Evolutionary conservation across 495 filamentous ascomycete genomes (phyloP).

Genomic region (Pyronema domesticum): DNA sequence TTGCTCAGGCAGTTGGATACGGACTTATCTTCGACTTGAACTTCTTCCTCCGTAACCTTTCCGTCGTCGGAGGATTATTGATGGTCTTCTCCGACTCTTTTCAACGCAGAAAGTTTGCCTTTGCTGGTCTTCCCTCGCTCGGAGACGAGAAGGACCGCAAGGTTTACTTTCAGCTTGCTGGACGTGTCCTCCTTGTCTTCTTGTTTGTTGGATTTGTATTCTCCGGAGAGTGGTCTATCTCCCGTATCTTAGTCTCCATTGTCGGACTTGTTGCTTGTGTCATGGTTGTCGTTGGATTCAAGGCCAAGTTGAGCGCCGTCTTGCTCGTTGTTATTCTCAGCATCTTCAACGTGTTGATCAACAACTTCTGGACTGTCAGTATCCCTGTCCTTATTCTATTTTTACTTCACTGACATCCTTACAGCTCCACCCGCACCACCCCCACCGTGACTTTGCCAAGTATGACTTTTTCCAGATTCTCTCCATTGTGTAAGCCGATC

Average conservation of each 20-base stretch:
- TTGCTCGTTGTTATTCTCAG: slow-evolving; percentile 86
- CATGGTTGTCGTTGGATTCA: slow-evolving; percentile 98
- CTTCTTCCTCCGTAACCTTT: slow-evolving; percentile 98
- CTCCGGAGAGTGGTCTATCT: slow-evolving; percentile 77
- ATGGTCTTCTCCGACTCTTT: slow-evolving; percentile 97
- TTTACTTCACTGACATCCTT: slow-evolving; percentile 16
- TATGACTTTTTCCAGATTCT: slow-evolving; percentile 99
- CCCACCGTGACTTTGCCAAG: slow-evolving; percentile 98
- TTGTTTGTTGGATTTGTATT: slow-evolving; percentile 93
- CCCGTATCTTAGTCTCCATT: slow-evolving; percentile 62
- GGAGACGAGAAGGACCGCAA: slow-evolving; percentile 93
- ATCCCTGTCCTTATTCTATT: background rate
- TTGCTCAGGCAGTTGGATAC: slow-evolving; percentile 94
- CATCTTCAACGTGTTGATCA: slow-evolving; percentile 89
- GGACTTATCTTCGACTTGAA: slow-evolving; percentile 98
- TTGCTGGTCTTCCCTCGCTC: slow-evolving; percentile 77
- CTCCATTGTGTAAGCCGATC: slow-evolving; percentile 67
- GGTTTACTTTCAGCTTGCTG: slow-evolving; percentile 98
- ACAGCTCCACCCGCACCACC: slow-evolving; percentile 92
- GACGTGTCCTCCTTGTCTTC: slow-evolving; percentile 90
- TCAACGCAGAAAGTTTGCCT: slow-evolving; percentile 93
- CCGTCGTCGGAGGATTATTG: slow-evolving; percentile 85
- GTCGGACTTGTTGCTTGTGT: slow-evolving; percentile 81
- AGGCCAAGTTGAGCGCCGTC: slow-evolving; percentile 95
- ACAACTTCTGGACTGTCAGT: slow-evolving; percentile 99